Percentiles rank a stretch among this genome's conserved stretches.
Evolutionary conservation across 2,329 filamentous ascomycete genomes (phyloP).

Genomic region (Botrytis fabae): DNA sequence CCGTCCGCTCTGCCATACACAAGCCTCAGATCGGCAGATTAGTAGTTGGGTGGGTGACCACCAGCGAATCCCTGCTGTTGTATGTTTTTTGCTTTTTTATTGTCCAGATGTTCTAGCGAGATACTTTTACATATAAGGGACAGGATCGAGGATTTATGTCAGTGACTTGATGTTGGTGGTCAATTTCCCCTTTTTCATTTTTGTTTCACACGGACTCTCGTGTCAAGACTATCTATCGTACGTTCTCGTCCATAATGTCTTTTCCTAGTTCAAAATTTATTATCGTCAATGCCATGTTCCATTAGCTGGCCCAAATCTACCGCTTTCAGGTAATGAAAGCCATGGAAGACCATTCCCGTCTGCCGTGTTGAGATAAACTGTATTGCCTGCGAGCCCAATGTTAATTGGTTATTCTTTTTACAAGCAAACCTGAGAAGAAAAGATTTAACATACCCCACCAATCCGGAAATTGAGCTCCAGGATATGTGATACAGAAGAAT

Average conservation of each 20-base stretch:
- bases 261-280: too few relatives aligned
- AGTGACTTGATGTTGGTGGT: background rate
- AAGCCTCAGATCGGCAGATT: slow-evolving; percentile 16
- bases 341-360: slow-evolving; percentile 30
- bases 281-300: too few relatives aligned
- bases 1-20: slow-evolving; percentile 19
- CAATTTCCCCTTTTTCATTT: background rate
- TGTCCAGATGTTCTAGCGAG: too few relatives aligned
- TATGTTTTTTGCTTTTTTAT: background rate
- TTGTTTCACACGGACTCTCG: background rate
- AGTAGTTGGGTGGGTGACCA: slow-evolving; percentile 18
- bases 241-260: background rate
- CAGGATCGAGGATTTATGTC: background rate
- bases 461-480: slow-evolving; percentile 56
- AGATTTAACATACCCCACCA: slow-evolving; percentile 66
- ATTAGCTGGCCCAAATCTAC: slow-evolving; percentile 15
- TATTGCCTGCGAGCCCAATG: slow-evolving; percentile 57
- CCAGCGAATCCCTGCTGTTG: slow-evolving; percentile 14
- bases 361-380: slow-evolving; percentile 32
- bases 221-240: background rate
- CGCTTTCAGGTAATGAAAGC: slow-evolving; percentile 16
- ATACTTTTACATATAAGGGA: background rate
- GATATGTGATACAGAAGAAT: slow-evolving; percentile 65
- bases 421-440: slow-evolving; percentile 38
- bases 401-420: slow-evolving; percentile 46